Base-by-base conservation (phyloP, 495 filamentous ascomycete genomes). In the Hyaloscypha bicolor region DNA sequence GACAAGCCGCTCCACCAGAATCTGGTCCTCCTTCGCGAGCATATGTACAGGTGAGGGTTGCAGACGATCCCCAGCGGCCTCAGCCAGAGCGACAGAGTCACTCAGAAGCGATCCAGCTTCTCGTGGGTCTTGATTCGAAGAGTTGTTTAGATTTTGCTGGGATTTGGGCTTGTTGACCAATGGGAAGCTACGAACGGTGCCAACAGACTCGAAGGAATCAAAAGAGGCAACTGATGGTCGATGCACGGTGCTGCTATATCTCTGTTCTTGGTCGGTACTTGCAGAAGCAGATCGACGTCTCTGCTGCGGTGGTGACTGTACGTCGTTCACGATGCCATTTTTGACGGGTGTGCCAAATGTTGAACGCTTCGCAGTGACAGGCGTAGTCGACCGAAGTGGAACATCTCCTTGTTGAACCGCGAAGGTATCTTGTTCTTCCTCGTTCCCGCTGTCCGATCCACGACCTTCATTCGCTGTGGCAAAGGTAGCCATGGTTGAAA, bases 401-500 rank as follows among this genome's bases (percentile, higher is more conserved):
- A 61, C 71, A 65, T 55, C 52, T 67, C 69, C 74, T 67, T 55
- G 69, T 69, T 68, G 73, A 63, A 66, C 73, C 25, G 62, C 69
- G 60, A 55, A 79, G 64, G 63, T 66, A 72, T 70, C 65, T 12
- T 71, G 64, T 22, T 76, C 72, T 30, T 76, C 69, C 19, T 82
- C 80, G 31, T 80, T 78, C 2, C 81, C 80, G 29, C 72, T 73
- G 9, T 82, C 83, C 73, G 69, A 69, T 4, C 62, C 62, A 29
- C 31, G 35, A 0, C 86, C 89, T 78, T 96, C 93, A 0, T 82
- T 87, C 35, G 93, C 93, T 0, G 93, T 97, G 16, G 89, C 91
- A 78, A 95, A 97, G 0, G 91, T 91, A 6, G 89, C 91, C 21
- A 90, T 78, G 0, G 92, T 94, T 6, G 91, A 93, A 3, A 88